Conservation (phyloP, 2,329 filamentous ascomycete genomes). For the Dothideomycetes sp. region DNA sequence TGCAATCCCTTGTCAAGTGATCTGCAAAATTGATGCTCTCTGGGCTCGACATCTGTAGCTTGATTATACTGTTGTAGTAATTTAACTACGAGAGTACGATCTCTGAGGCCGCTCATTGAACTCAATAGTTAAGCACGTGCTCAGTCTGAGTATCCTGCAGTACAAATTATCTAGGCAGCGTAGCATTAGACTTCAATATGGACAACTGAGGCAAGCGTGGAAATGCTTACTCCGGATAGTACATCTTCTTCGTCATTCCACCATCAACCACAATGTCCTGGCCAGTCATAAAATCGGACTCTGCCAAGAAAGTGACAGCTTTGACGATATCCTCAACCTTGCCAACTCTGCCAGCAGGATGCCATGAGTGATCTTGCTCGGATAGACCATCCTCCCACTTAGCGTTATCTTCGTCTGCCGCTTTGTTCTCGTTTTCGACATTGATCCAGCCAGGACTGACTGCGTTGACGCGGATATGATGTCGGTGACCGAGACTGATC, state of each 20-base stretch:
- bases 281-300: slow-evolving; percentile 34
- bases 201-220: no score
- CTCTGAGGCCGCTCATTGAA: no score
- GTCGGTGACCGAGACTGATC: slow-evolving; percentile 34
- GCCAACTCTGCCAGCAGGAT: slow-evolving; percentile 42
- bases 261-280: slow-evolving; percentile 40
- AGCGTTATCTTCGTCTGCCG: slow-evolving; percentile 32
- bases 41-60: no score
- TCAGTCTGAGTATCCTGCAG: no score
- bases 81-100: no score
- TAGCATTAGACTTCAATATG: no score
- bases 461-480: slow-evolving; percentile 40
- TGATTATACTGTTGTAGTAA: no score
- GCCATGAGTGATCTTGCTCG: slow-evolving; percentile 40
- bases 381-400: slow-evolving; percentile 40
- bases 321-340: slow-evolving; percentile 38
- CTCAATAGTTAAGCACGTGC: no score
- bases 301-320: slow-evolving; percentile 34
- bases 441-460: slow-evolving; percentile 46
- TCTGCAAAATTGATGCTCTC: no score
- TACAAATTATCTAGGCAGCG: no score
- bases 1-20: no score
- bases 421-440: slow-evolving; percentile 35
- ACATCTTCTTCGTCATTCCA: slow-evolving; percentile 39
- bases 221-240: slow-evolving; percentile 30